These are phyloP conservation scores for Panicum miliaceum DNA, from an alignment of 176 grass and related monocot genomes.

Conservation along the genomic window DNA sequence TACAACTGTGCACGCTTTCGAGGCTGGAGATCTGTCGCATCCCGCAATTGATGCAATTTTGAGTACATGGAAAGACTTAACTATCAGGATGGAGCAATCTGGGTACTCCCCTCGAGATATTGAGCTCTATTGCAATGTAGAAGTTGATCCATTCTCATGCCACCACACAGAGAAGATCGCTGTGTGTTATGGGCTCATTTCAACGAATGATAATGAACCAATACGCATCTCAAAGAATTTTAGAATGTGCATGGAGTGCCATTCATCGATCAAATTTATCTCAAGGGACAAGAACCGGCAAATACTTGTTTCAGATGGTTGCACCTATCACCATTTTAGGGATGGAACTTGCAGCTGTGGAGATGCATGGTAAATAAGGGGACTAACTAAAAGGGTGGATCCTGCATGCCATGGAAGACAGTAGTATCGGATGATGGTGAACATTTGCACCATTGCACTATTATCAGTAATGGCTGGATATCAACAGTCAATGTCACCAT, in stretches of 20 bases:
- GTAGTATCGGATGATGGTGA: not conserved
- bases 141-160: conserved; percentile 69
- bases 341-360: conserved; percentile 57
- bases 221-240: conserved; percentile 73
- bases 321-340: conserved; percentile 64
- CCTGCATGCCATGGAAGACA: conserved; percentile 32
- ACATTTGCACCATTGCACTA: not conserved
- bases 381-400: not conserved
- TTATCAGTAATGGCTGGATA: conserved; percentile 2
- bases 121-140: conserved; percentile 52
- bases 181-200: conserved; percentile 62
- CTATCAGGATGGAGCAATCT: conserved; percentile 58
- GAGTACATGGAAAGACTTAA: conserved; percentile 50
- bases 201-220: conserved; percentile 35
- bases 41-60: conserved; percentile 53
- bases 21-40: conserved; percentile 67
- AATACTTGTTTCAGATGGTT: conserved; percentile 65
- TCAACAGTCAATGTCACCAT: conserved; percentile 12
- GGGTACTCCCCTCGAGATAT: conserved; percentile 50
- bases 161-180: conserved; percentile 70
- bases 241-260: conserved; percentile 71
- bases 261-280: conserved; percentile 66
- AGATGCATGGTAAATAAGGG: conserved; percentile 55
- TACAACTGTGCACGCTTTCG: conserved; percentile 48
- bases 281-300: conserved; percentile 43